Evolutionary conservation across 1,284 basidiomycete genomes (phyloP).

Genomic region (Apiotrichum laibachii): DNA sequence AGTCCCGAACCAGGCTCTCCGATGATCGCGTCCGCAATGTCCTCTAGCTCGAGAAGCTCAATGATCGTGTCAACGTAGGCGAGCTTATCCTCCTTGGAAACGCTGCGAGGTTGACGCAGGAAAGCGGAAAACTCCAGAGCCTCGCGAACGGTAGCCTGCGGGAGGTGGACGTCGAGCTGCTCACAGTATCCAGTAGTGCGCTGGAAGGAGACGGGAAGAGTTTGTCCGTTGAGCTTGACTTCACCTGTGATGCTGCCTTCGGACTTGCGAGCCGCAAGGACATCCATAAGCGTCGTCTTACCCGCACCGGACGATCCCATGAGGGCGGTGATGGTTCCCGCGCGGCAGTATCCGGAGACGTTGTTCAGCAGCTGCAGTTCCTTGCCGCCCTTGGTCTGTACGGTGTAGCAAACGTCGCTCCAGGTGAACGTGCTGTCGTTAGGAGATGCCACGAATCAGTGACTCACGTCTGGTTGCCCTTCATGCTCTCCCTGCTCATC

Average conservation of each 20-base stretch:
- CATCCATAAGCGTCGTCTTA: slow-evolving; percentile 52
- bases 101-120: slow-evolving; percentile 68
- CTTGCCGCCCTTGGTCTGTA: slow-evolving; percentile 42
- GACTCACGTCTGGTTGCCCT: background rate
- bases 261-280: slow-evolving; percentile 50
- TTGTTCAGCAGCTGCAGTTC: slow-evolving; percentile 51
- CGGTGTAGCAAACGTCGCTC: slow-evolving; percentile 52
- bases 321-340: slow-evolving; percentile 54
- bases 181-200: slow-evolving; percentile 54
- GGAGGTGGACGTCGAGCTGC: slow-evolving; percentile 40
- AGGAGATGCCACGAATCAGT: no score
- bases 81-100: slow-evolving; percentile 58
- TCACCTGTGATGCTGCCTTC: slow-evolving; percentile 47
- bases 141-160: slow-evolving; percentile 62
- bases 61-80: slow-evolving; percentile 57
- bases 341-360: slow-evolving; percentile 55
- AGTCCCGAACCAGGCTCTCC: slow-evolving; percentile 53
- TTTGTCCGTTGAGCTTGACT: slow-evolving; percentile 53
- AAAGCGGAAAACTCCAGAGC: slow-evolving; percentile 76
- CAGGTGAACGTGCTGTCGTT: slow-evolving; percentile 44
- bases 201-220: slow-evolving; percentile 53
- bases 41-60: slow-evolving; percentile 54
- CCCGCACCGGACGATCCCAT: slow-evolving; percentile 52
- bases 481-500: background rate
- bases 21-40: slow-evolving; percentile 55